A percentile compares a stretch with the other conserved stretches of the same genome.
phyloP scores from a whole-genome alignment of 805 yeast genomes.

The Starmerella stigmatis region DNA sequence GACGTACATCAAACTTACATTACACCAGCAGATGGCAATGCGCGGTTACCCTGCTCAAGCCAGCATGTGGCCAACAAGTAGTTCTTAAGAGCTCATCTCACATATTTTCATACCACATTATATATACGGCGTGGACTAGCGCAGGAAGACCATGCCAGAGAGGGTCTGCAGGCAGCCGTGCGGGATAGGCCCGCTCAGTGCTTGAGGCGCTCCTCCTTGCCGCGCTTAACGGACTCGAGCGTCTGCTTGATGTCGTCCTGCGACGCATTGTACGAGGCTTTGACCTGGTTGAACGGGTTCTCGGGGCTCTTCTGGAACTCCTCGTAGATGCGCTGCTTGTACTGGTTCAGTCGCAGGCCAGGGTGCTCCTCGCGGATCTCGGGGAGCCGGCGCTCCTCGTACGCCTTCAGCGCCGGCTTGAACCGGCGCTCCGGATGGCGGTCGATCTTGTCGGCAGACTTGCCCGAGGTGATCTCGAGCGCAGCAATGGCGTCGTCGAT shows the following conservation, averaged over 20 bases:
- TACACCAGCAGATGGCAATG: too few relatives aligned
- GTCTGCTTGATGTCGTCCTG: slow-evolving; percentile 39
- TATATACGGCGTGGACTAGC: too few relatives aligned
- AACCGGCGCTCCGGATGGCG: slow-evolving; percentile 84
- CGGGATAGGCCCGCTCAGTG: not conserved
- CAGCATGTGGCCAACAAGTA: too few relatives aligned
- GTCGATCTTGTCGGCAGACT: slow-evolving; percentile 40
- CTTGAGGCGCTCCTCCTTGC: slow-evolving; percentile 37
- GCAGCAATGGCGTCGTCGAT: slow-evolving; percentile 73
- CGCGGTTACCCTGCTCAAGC: too few relatives aligned
- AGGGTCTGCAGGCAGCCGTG: too few relatives aligned
- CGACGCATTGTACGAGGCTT: slow-evolving; percentile 51
- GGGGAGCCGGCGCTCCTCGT: slow-evolving; percentile 60
- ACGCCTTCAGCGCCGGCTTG: slow-evolving; percentile 68
- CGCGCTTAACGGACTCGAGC: slow-evolving; percentile 40
- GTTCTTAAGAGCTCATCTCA: too few relatives aligned
- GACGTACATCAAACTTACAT: not conserved
- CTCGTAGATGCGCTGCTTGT: slow-evolving; percentile 61
- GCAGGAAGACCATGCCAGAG: too few relatives aligned
- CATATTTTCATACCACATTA: too few relatives aligned
- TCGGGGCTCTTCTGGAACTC: slow-evolving; percentile 74
- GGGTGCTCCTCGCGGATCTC: slow-evolving; percentile 65
- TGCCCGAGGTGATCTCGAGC: slow-evolving; percentile 52
- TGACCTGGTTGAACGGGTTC: slow-evolving; percentile 77
- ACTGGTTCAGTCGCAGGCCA: slow-evolving; percentile 68